phyloP scores from a whole-genome alignment of 1,284 basidiomycete species.

The Dichomitus squalens region DNA sequence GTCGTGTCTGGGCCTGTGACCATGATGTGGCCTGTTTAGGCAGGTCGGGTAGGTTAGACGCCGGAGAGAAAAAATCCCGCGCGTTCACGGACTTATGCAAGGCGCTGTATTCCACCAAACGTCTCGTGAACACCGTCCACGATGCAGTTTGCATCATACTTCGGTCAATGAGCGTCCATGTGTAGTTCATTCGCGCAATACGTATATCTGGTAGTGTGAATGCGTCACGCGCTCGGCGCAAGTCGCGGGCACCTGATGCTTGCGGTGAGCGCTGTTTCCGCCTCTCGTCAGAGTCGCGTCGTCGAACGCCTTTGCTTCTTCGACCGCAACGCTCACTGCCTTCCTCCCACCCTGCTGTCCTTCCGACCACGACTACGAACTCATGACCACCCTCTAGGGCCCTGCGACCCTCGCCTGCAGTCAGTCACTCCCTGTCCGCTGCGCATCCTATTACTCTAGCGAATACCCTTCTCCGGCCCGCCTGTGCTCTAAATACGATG shows the following conservation, averaged over 20 bases:
- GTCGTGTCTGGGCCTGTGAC: too few species aligned
- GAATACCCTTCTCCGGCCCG: background rate
- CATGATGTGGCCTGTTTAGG: too few species aligned
- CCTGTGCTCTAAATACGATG: background rate
- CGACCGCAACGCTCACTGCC: background rate
- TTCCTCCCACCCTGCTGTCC: background rate
- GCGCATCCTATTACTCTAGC: background rate
- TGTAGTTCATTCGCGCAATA: background rate
- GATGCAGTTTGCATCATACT: background rate
- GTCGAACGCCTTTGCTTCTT: background rate
- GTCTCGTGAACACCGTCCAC: background rate
- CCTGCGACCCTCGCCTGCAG: background rate
- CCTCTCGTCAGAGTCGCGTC: background rate
- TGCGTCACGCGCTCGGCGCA: too few species aligned
- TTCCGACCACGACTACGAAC: slow-evolving; percentile 5
- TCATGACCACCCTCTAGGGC: slow-evolving; percentile 15
- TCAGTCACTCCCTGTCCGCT: background rate
- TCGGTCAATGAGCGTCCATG: background rate
- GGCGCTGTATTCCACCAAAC: background rate
- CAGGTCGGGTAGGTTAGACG: too few species aligned
- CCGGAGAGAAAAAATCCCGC: too few species aligned
- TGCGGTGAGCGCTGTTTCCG: background rate
- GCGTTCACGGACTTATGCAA: too few species aligned
- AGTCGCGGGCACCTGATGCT: background rate
- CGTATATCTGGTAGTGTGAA: background rate